These are phyloP conservation scores for Aspergillus sclerotiicarbonarius DNA, from an alignment of 495 filamentous ascomycete genomes.

Conservation along the genomic window DNA sequence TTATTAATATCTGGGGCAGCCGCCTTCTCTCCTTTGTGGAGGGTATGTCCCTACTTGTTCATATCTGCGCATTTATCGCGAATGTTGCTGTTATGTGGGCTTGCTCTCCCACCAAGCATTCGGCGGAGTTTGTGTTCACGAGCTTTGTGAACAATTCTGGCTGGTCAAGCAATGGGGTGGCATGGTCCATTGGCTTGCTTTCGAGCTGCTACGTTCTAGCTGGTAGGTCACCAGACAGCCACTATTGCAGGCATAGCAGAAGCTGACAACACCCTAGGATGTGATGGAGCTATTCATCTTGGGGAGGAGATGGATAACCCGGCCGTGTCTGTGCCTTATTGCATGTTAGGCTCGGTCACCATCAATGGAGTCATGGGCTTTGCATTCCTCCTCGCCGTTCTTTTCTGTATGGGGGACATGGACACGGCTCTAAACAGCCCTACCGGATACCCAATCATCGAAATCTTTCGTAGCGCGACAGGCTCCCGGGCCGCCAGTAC, in stretches of 20 bases:
- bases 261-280: neutral
- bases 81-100: neutral
- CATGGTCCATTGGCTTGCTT: conserved; percentile 11
- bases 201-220: conserved; percentile 5
- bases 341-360: neutral
- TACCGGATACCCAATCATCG: conserved; percentile 7
- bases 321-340: neutral
- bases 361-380: conserved; percentile 1
- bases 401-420: conserved; percentile 9
- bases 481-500: neutral
- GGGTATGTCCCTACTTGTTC: neutral
- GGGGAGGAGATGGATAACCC: neutral
- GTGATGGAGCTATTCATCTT: conserved; percentile 5
- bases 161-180: conserved; percentile 8
- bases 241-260: neutral
- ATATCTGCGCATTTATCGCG: conserved; percentile 3
- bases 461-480: conserved; percentile 7
- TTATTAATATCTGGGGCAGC: conserved; percentile 6
- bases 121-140: conserved; percentile 3
- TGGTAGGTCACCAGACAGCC: neutral
- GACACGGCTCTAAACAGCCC: neutral
- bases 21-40: conserved; percentile 5
- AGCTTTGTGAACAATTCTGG: conserved; percentile 7
- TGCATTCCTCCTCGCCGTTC: neutral
- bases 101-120: neutral